Conservation (phyloP, 768 basidiomycete species). For the Rhodotorula kratochvilovae region DNA sequence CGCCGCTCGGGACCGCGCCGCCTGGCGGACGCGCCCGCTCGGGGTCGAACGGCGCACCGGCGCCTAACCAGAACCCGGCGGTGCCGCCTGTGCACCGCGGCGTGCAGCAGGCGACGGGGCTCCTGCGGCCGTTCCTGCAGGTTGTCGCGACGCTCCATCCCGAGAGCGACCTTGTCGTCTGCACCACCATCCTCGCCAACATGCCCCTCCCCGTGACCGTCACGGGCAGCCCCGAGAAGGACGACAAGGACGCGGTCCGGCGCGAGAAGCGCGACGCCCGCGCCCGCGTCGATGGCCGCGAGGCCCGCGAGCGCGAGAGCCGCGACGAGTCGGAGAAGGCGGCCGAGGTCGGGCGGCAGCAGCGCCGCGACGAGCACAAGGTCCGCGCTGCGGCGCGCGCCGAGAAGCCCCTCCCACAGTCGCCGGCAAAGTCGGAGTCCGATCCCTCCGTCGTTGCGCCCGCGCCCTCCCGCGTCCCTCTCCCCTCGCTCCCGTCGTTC, state of each 20-base stretch:
- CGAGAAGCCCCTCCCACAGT: neutral
- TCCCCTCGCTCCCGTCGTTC: neutral
- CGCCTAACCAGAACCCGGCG: constrained; percentile 1
- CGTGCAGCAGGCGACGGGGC: neutral
- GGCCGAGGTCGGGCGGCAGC: neutral
- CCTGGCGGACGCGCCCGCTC: neutral
- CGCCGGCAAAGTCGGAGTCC: neutral
- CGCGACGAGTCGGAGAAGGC: neutral
- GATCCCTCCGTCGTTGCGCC: too few relatives aligned
- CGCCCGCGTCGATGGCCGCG: neutral
- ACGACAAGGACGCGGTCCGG: neutral
- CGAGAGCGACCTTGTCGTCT: neutral
- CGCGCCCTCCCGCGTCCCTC: too few relatives aligned
- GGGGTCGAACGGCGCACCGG: neutral
- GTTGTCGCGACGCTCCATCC: constrained; percentile 5
- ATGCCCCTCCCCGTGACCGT: neutral
- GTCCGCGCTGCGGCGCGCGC: neutral
- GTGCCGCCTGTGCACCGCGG: neutral
- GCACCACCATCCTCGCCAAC: constrained; percentile 4
- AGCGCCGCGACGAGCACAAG: neutral
- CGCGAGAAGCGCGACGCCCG: neutral
- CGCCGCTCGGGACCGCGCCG: neutral
- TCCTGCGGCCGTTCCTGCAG: neutral
- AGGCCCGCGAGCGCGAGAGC: neutral
- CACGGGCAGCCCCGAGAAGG: neutral